phyloP scores from a whole-genome alignment of 331 rosid species.

The Saraca asoca region DNA sequence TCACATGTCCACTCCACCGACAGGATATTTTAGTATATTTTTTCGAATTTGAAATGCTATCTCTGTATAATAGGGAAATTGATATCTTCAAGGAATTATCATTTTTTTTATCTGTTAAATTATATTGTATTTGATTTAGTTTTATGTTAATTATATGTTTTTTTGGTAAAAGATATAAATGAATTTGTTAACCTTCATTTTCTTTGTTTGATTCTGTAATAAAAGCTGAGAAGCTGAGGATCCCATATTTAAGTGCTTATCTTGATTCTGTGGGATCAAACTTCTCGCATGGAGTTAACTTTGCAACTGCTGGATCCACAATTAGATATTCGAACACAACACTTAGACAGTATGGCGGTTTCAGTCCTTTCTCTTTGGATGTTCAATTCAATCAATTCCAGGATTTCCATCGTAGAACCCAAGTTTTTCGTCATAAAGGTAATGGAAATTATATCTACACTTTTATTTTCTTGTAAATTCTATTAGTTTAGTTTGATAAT shows the following conservation, averaged over 20 bases:
- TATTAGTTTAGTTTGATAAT: not conserved
- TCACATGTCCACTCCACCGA: no score
- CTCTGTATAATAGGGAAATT: no score
- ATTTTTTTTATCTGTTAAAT: no score
- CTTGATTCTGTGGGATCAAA: slow-evolving; percentile 77
- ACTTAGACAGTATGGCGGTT: slow-evolving; percentile 61
- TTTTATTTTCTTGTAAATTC: not conserved
- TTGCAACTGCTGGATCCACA: slow-evolving; percentile 86
- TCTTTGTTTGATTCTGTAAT: slow-evolving; percentile 6
- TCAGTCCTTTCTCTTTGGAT: slow-evolving; percentile 72
- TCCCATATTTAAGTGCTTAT: slow-evolving; percentile 64
- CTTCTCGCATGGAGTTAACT: slow-evolving; percentile 72
- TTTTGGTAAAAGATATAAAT: no score
- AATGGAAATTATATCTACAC: not conserved
- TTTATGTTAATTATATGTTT: no score
- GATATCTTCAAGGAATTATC: no score
- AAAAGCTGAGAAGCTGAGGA: slow-evolving; percentile 54
- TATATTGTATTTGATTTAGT: no score
- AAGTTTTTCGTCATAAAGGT: slow-evolving; percentile 54
- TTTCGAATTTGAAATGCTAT: no score
- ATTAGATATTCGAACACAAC: slow-evolving; percentile 70
- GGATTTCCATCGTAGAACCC: slow-evolving; percentile 63
- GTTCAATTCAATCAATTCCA: slow-evolving; percentile 65
- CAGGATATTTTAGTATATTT: no score
- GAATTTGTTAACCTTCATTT: not conserved